These are phyloP conservation scores for Dothiorella sarmentorum DNA, from an alignment of 2,329 filamentous ascomycete genomes.

Conservation along the genomic window DNA sequence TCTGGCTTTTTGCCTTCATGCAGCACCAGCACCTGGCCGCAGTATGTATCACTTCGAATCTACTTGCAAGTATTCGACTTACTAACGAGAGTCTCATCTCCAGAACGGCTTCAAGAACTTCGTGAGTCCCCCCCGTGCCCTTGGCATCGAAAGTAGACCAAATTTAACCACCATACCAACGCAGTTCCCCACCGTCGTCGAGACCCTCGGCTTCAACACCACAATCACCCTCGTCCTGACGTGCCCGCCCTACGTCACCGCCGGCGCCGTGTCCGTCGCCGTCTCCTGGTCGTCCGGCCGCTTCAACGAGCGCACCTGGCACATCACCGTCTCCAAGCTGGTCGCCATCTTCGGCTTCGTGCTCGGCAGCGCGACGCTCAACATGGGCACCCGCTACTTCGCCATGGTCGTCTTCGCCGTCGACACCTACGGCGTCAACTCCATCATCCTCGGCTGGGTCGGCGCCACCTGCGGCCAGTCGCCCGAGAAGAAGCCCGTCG, in stretches of 20 bases:
- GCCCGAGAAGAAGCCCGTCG: slow-evolving; percentile 43
- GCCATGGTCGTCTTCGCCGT: slow-evolving; percentile 33
- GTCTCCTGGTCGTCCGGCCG: slow-evolving; percentile 30
- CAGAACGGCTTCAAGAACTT: slow-evolving; percentile 13
- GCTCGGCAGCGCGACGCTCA: slow-evolving; percentile 26
- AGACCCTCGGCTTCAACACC: slow-evolving; percentile 36
- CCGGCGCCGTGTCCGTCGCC: slow-evolving; percentile 26
- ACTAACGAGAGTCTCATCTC: no score
- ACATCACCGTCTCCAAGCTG: slow-evolving; percentile 26
- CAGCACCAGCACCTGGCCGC: slow-evolving; percentile 21
- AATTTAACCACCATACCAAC: slow-evolving; percentile 26
- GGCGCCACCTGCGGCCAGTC: slow-evolving; percentile 42
- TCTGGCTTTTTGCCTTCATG: slow-evolving; percentile 25
- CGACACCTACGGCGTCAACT: slow-evolving; percentile 25
- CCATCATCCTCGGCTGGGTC: slow-evolving; percentile 42
- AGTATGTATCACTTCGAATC: slow-evolving; percentile 48
- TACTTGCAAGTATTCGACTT: slow-evolving; percentile 7
- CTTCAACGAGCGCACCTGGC: slow-evolving; percentile 27
- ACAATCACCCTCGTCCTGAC: slow-evolving; percentile 36
- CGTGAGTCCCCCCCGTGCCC: no score
- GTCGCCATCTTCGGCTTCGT: slow-evolving; percentile 32
- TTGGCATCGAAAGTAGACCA: no score
- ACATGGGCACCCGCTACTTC: slow-evolving; percentile 32
- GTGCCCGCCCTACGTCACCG: slow-evolving; percentile 22
- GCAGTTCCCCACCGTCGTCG: slow-evolving; percentile 35